phyloP scores from a whole-genome alignment of 169 alveolate genomes.

The Cytauxzoon felis region DNA sequence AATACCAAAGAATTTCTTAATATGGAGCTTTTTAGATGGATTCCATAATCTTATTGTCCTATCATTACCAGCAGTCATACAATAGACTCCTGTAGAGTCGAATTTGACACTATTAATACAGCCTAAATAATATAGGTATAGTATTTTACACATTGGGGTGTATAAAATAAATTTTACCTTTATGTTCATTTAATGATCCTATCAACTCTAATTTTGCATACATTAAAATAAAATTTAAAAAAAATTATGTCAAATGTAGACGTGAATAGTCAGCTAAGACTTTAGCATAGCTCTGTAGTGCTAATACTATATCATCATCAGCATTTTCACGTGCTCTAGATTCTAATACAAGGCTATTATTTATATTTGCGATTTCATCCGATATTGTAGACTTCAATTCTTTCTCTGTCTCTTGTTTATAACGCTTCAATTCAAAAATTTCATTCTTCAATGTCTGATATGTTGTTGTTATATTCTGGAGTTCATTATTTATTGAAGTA shows the following conservation, averaged over 20 bases:
- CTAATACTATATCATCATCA: slow-evolving; percentile 87
- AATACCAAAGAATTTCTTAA: slow-evolving; percentile 69
- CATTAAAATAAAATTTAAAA: background rate
- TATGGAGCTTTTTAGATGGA: slow-evolving; percentile 66
- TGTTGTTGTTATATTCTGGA: slow-evolving; percentile 33
- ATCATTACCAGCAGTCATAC: slow-evolving; percentile 76
- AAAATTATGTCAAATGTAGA: background rate
- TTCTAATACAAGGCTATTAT: slow-evolving; percentile 75
- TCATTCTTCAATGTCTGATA: slow-evolving; percentile 43
- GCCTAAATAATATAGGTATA: slow-evolving; percentile 22
- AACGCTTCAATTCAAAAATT: slow-evolving; percentile 27
- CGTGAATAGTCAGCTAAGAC: slow-evolving; percentile 45
- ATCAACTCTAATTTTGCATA: background rate
- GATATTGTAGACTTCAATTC: slow-evolving; percentile 69
- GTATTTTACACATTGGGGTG: no score
- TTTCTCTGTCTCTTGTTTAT: slow-evolving; percentile 48
- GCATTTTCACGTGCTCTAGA: slow-evolving; percentile 84
- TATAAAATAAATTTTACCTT: slow-evolving; percentile 17
- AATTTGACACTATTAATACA: slow-evolving; percentile 64
- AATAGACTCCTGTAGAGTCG: slow-evolving; percentile 69
- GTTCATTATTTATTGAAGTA: slow-evolving; percentile 36
- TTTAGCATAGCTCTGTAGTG: slow-evolving; percentile 84
- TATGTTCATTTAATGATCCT: slow-evolving; percentile 42
- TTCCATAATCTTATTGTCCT: slow-evolving; percentile 74
- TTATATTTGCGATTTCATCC: slow-evolving; percentile 75